phyloP scores from a whole-genome alignment of 345 rosid species.

The Acer yangbiense region DNA sequence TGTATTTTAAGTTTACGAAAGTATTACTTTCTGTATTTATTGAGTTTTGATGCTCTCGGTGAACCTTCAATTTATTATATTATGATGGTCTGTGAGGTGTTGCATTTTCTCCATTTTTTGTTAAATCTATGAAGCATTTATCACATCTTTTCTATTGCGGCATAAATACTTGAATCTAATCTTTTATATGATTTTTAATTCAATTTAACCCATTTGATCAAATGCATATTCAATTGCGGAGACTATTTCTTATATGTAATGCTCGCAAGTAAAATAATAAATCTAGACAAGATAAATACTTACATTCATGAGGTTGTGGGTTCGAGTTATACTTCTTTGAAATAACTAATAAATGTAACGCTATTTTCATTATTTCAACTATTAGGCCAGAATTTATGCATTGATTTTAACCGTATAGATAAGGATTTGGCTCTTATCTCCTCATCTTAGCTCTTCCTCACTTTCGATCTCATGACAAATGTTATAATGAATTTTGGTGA shows the following conservation, averaged over 20 bases:
- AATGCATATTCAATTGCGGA: not conserved
- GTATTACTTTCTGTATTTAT: conserved; percentile 10
- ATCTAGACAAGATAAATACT: too few species aligned
- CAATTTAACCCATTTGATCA: not conserved
- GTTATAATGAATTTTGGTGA: too few species aligned
- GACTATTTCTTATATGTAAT: not conserved
- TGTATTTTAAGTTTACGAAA: conserved; percentile 16
- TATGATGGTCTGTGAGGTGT: not conserved
- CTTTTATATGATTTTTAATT: too few species aligned
- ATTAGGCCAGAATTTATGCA: not conserved
- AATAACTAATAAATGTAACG: not conserved
- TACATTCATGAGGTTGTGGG: too few species aligned
- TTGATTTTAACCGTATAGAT: not conserved
- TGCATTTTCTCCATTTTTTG: not conserved
- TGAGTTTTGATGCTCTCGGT: not conserved
- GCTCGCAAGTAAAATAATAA: too few species aligned
- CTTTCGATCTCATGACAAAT: too few species aligned
- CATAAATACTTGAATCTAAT: not conserved
- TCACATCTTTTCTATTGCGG: not conserved
- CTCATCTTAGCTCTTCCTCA: too few species aligned
- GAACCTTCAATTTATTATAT: not conserved
- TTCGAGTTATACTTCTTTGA: too few species aligned
- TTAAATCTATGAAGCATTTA: not conserved
- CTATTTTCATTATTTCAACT: not conserved
- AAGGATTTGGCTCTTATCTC: too few species aligned